Evolutionary conservation across 202 grass and related monocot genomes (phyloP).

Genomic region (Dendrocalamus latiflorus): DNA sequence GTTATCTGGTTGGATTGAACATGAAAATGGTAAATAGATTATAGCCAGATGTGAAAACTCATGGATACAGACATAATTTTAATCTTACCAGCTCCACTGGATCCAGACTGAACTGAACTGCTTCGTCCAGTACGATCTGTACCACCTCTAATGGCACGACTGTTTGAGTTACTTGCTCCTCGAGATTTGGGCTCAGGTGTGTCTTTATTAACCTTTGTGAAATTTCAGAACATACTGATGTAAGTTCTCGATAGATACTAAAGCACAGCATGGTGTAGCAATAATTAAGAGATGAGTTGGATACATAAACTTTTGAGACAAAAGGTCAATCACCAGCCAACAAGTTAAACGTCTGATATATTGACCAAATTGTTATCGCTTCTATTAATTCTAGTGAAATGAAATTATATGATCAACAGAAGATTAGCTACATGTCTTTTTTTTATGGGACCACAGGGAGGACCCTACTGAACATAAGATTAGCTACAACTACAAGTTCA

Average conservation of each 20-base stretch:
- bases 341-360: background rate
- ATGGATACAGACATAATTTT: background rate
- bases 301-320: conserved; percentile 24
- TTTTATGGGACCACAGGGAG: background rate
- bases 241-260: conserved; percentile 24
- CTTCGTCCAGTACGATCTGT: conserved; percentile 47
- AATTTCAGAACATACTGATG: conserved; percentile 28
- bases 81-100: conserved; percentile 42
- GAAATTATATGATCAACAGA: conserved; percentile 7
- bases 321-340: background rate
- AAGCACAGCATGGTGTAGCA: background rate
- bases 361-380: background rate
- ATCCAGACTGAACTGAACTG: conserved; percentile 55
- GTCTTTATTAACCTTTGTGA: conserved; percentile 69
- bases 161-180: conserved; percentile 60
- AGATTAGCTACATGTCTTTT: background rate
- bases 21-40: conserved; percentile 8
- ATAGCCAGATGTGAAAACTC: conserved; percentile 18
- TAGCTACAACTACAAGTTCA: background rate
- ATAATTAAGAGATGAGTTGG: conserved; percentile 9
- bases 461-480: background rate
- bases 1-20: conserved; percentile 43
- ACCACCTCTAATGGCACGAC: conserved; percentile 51
- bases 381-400: conserved; percentile 19
- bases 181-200: conserved; percentile 56